phyloP scores from a whole-genome alignment of 441 rosid genomes.

The Euphorbia schlechtendalii region DNA sequence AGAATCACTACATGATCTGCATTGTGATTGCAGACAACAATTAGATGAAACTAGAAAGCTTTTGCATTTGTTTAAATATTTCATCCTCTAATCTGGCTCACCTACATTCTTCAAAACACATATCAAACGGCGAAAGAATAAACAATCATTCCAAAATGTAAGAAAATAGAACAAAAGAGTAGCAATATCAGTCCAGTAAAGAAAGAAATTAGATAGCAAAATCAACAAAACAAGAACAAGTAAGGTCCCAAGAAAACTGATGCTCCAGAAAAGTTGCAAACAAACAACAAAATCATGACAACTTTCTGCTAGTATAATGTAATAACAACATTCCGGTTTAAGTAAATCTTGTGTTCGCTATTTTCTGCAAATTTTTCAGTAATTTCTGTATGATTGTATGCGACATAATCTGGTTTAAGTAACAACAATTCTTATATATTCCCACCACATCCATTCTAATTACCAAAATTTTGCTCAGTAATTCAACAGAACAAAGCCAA shows the following conservation, averaged over 20 bases:
- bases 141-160: background rate
- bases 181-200: background rate
- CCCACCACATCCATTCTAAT: background rate
- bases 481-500: background rate
- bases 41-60: background rate
- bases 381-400: no score
- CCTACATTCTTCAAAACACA: no score
- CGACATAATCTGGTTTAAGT: no score
- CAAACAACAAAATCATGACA: background rate
- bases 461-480: background rate
- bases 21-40: background rate
- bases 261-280: background rate
- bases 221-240: background rate
- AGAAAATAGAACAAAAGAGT: background rate
- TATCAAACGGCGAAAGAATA: no score
- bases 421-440: no score
- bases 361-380: no score
- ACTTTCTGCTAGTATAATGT: background rate
- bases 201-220: no score
- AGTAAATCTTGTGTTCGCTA: no score
- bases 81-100: background rate
- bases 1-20: background rate
- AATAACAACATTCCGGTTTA: background rate
- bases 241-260: background rate
- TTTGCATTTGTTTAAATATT: background rate